Conservation (phyloP, 257 asterid genomes). For the Cordia subcordata region DNA sequence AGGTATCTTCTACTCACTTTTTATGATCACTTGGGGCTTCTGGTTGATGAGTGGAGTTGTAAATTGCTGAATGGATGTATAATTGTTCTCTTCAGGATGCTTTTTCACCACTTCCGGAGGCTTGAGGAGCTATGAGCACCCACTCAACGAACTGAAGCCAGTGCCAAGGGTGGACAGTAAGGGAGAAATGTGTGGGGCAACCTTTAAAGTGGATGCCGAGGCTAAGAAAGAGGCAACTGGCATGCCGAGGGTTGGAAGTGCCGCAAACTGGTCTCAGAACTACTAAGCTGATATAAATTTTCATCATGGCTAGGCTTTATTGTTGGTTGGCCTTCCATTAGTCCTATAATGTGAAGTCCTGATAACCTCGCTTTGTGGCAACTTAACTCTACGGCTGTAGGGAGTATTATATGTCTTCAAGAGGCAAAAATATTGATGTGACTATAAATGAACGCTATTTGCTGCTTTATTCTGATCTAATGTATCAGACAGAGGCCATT, state of each 20-base stretch:
- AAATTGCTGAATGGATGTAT: background rate
- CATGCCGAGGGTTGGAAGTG: constrained; percentile 92
- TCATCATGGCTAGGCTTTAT: constrained; percentile 15
- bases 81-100: constrained; percentile 48
- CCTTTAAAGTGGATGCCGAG: constrained; percentile 75
- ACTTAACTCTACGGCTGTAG: constrained; percentile 13
- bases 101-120: constrained; percentile 96
- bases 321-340: constrained; percentile 25
- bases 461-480: constrained; percentile 6
- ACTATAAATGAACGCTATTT: constrained; percentile 13
- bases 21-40: background rate
- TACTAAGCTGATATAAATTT: constrained; percentile 33
- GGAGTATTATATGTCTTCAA: constrained; percentile 2
- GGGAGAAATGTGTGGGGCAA: constrained; percentile 83
- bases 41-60: background rate
- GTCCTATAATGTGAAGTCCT: background rate
- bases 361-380: constrained; percentile 1
- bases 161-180: constrained; percentile 95
- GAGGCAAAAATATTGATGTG: constrained; percentile 3
- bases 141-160: constrained; percentile 76
- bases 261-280: constrained; percentile 85
- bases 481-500: constrained; percentile 13
- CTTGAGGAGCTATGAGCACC: constrained; percentile 86
- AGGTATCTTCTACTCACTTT: too few relatives aligned
- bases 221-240: constrained; percentile 54